Evolutionary conservation across 1,284 basidiomycete species (phyloP).

Genomic region (Phaffia rhodozyma): DNA sequence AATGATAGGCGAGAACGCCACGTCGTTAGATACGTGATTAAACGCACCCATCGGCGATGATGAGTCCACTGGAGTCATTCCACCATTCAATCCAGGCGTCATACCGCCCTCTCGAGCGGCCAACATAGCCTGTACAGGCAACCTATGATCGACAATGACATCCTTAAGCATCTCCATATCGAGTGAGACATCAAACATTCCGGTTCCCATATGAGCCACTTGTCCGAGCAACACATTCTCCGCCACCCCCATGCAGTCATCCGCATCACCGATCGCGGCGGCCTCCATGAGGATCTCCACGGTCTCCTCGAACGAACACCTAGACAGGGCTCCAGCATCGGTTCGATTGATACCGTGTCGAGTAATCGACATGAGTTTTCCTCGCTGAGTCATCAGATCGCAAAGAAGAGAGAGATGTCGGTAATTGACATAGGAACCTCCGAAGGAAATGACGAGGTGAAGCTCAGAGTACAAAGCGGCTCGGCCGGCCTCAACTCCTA

Average conservation of each 20-base stretch:
- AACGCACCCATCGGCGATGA: conserved; percentile 53
- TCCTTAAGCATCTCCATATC: conserved; percentile 99
- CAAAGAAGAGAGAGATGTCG: conserved; percentile 89
- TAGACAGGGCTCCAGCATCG: conserved; percentile 91
- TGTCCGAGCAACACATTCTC: conserved; percentile 99
- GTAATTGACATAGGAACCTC: conserved; percentile 99
- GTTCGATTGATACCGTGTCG: conserved; percentile 98
- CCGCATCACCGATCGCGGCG: conserved; percentile 92
- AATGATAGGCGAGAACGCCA: conserved; percentile 88
- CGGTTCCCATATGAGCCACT: conserved; percentile 96
- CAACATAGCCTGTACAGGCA: conserved; percentile 53
- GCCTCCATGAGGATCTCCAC: conserved; percentile 99
- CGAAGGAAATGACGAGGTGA: conserved; percentile 91
- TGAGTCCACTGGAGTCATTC: conserved; percentile 88
- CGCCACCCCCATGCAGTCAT: conserved; percentile 94
- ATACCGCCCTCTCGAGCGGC: conserved; percentile 58
- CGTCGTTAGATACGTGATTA: conserved; percentile 51
- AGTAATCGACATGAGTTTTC: conserved; percentile 93
- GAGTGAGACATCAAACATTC: conserved; percentile 86
- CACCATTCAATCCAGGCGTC: conserved; percentile 59
- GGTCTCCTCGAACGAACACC: conserved; percentile 98
- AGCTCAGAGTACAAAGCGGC: conserved; percentile 87
- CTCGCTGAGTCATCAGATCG: conserved; percentile 97
- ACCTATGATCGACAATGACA: conserved; percentile 89
- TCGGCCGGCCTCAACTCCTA: conserved; percentile 95